phyloP scores from a whole-genome alignment of 352 stramenopile species.

The Phytophthora podocarpi region DNA sequence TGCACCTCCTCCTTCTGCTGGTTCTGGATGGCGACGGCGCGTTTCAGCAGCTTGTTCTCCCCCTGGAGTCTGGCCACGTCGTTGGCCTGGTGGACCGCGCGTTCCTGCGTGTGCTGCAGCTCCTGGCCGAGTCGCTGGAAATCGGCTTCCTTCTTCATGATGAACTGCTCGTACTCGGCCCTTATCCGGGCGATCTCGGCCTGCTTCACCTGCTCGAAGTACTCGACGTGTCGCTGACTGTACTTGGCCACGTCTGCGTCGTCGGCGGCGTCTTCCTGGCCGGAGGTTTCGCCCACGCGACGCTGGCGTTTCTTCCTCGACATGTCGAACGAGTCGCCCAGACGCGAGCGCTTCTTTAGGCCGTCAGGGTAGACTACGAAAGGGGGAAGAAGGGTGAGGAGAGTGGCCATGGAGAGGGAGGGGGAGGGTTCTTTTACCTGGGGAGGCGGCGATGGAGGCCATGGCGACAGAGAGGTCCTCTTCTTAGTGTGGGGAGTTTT shows the following conservation, averaged over 20 bases:
- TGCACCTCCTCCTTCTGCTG: constrained; percentile 86
- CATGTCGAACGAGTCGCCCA: constrained; percentile 61
- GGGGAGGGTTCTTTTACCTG: constrained; percentile 32
- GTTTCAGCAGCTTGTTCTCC: constrained; percentile 89
- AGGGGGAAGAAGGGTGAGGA: neutral
- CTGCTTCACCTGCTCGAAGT: constrained; percentile 88
- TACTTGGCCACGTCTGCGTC: constrained; percentile 79
- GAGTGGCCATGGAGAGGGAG: neutral
- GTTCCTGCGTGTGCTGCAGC: constrained; percentile 50
- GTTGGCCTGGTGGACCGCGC: constrained; percentile 44
- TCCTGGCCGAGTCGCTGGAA: constrained; percentile 68
- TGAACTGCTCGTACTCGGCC: constrained; percentile 84
- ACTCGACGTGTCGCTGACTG: constrained; percentile 87
- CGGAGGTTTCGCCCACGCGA: constrained; percentile 27
- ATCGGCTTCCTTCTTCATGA: constrained; percentile 83
- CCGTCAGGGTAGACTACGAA: constrained; percentile 50
- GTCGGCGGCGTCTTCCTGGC: constrained; percentile 24
- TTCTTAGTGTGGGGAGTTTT: constrained; percentile 32
- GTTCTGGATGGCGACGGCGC: constrained; percentile 86
- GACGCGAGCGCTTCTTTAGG: constrained; percentile 80
- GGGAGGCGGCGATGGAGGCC: constrained; percentile 79
- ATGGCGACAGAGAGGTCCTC: constrained; percentile 27
- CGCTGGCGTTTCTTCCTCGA: constrained; percentile 65
- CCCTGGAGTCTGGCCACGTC: constrained; percentile 66
- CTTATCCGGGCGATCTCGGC: constrained; percentile 79